phyloP scores from a whole-genome alignment of 805 yeast species.

The Naumovozyma dairenensis region DNA sequence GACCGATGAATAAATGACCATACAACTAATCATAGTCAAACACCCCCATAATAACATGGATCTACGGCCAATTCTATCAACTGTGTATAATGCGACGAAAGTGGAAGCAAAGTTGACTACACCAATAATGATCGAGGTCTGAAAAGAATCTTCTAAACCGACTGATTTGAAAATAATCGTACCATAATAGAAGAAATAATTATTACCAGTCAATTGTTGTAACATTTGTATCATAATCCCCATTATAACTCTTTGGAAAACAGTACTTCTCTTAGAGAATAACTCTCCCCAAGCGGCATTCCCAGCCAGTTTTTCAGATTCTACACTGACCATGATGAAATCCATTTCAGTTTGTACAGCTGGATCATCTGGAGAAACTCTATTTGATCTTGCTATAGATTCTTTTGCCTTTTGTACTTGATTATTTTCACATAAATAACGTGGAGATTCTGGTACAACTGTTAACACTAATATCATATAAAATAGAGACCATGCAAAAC shows the following conservation, averaged over 20 bases:
- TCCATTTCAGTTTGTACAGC: constrained; percentile 49
- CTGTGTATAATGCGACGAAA: constrained; percentile 39
- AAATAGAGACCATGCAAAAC: constrained; percentile 38
- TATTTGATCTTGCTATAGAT: constrained; percentile 51
- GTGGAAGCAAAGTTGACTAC: constrained; percentile 51
- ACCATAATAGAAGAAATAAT: constrained; percentile 59
- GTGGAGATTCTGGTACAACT: constrained; percentile 69
- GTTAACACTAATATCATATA: constrained; percentile 30
- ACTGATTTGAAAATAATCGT: constrained; percentile 53
- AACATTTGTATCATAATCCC: constrained; percentile 50
- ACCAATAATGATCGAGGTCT: constrained; percentile 50
- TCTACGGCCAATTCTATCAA: constrained; percentile 47
- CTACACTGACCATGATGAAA: constrained; percentile 48
- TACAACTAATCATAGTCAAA: constrained; percentile 37
- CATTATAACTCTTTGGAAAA: constrained; percentile 38
- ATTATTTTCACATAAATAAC: constrained; percentile 48
- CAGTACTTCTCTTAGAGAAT: constrained; percentile 58
- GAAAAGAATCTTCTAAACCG: constrained; percentile 47
- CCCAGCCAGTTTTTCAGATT: constrained; percentile 52
- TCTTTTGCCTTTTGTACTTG: constrained; percentile 51
- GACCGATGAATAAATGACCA: constrained; percentile 42
- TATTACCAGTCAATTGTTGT: constrained; percentile 60
- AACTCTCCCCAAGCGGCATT: constrained; percentile 56
- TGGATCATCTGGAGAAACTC: constrained; percentile 42
- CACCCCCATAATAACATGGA: constrained; percentile 38